Percentiles rank a stretch among this genome's conserved stretches.
Evolutionary conservation across 495 filamentous ascomycete species (phyloP).

Genomic region (Penicillium longicatenatum): DNA sequence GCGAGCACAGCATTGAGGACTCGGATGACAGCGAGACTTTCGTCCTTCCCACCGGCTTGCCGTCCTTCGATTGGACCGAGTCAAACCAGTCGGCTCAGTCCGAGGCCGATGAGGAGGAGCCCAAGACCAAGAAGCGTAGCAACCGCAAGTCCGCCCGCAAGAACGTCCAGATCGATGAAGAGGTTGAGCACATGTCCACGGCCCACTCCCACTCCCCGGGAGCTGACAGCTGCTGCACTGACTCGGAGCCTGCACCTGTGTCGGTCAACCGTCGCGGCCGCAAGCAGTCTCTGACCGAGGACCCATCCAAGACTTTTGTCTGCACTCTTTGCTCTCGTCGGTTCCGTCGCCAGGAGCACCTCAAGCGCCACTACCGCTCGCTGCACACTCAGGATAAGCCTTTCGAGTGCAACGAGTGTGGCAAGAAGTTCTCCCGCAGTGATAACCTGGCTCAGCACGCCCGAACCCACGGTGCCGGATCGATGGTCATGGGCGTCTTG

Average conservation of each 20-base stretch:
- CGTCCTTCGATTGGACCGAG: conserved; percentile 42
- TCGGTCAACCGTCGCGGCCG: conserved; percentile 90
- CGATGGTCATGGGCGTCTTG: conserved; percentile 85
- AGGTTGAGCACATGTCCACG: conserved; percentile 29
- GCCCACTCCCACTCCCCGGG: conserved; percentile 15
- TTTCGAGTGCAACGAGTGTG: conserved; percentile 94
- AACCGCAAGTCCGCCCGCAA: conserved; percentile 48
- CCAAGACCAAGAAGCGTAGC: conserved; percentile 63
- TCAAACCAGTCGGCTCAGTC: conserved; percentile 24
- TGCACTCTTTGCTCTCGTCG: conserved; percentile 94
- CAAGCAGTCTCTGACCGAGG: conserved; percentile 98
- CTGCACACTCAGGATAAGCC: conserved; percentile 99
- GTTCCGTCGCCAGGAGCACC: conserved; percentile 97
- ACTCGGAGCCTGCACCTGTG: conserved; percentile 51
- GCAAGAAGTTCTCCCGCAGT: conserved; percentile 98
- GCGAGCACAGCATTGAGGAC: conserved; percentile 75
- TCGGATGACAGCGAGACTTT: conserved; percentile 66
- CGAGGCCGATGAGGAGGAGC: conserved; percentile 40
- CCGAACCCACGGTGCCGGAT: conserved; percentile 87
- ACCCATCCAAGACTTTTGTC: conserved; percentile 97
- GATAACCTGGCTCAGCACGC: conserved; percentile 97
- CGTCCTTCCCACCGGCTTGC: conserved; percentile 52
- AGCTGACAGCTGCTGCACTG: conserved; percentile 21
- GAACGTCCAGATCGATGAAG: conserved; percentile 43
- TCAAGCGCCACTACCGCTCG: conserved; percentile 98